phyloP scores from a whole-genome alignment of 345 rosid genomes.

The Rhodamnia rubescens region DNA sequence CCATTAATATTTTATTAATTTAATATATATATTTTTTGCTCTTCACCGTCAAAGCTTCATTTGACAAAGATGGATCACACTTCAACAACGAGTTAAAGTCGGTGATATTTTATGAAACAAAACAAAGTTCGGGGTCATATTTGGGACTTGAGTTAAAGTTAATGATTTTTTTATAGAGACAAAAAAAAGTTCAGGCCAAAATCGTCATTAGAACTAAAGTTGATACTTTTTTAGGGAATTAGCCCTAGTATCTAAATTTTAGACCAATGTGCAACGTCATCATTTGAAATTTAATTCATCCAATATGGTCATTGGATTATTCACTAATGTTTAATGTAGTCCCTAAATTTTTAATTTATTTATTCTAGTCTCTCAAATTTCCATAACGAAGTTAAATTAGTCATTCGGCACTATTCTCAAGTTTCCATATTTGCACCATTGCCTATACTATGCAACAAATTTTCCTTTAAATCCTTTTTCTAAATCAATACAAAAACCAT shows the following conservation, averaged over 20 bases:
- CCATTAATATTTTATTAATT: no score
- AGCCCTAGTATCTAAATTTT: neutral
- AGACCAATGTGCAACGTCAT: neutral
- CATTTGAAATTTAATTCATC: neutral
- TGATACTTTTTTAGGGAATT: no score
- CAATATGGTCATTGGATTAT: rapidly evolving
- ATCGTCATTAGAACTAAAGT: no score
- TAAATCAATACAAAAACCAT: neutral
- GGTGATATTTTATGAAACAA: no score
- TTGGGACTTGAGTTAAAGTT: no score
- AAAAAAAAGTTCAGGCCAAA: no score
- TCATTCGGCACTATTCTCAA: neutral
- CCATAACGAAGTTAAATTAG: neutral
- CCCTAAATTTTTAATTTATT: neutral
- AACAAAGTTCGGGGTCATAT: no score
- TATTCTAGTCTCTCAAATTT: neutral
- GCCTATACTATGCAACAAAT: neutral
- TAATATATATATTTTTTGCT: no score
- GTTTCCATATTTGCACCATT: neutral
- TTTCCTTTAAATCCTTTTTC: neutral
- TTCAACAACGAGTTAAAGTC: no score
- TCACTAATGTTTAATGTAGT: neutral
- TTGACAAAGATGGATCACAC: no score
- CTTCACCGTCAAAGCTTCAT: no score
- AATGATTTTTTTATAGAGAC: no score